Base-by-base conservation (phyloP, 768 basidiomycete genomes). In the Lactifluus subvellereus region DNA sequence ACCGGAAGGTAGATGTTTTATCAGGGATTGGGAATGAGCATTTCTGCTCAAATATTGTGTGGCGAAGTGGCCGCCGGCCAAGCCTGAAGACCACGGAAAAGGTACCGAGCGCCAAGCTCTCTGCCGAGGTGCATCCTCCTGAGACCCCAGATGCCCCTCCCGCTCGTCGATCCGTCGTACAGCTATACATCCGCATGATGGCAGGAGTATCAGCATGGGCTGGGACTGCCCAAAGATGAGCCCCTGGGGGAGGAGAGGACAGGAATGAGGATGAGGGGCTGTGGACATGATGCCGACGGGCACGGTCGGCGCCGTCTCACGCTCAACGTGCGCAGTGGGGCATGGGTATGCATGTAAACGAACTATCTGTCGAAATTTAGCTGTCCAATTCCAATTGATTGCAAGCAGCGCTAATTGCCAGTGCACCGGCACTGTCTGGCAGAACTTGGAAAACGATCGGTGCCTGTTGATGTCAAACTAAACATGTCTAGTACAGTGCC, bases 301-400 rank as follows among this genome's bases (percentile, higher is more conserved):
- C 11, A 94, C 91, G 0, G 90, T 94, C 10, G 91, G 91, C n/a
- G 91, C 91, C 1, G 89, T 94, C 27, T 27, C 8, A 89, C 88
- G 6, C 76, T 93, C 37, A 91, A 93, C 69, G 67, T 79, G 6
- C 76, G 83, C 27, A 89, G 91, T 0, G 27, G 27, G 27, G 2
- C 27, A 27, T 27, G 27, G 27, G 27, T 27, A 27, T 27, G 22
- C 22, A 22, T 22, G 22, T 22, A 22, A 22, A 22, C 22, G 2
- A 22, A n/a, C n/a, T n/a, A n/a, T n/a, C n/a, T n/a, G n/a, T n/a
- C n/a, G n/a, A 22, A 22, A 22, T 22, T 22, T 22, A 22, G 22
- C 22, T 22, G 22, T 22, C 22, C 2, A 22, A 22, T 22, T 22
- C 22, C 22, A 22, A 22, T 22, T 22, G 22, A 22, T 22, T 22